phyloP scores from a whole-genome alignment of 768 basidiomycete species.

The Boletus edulis region DNA sequence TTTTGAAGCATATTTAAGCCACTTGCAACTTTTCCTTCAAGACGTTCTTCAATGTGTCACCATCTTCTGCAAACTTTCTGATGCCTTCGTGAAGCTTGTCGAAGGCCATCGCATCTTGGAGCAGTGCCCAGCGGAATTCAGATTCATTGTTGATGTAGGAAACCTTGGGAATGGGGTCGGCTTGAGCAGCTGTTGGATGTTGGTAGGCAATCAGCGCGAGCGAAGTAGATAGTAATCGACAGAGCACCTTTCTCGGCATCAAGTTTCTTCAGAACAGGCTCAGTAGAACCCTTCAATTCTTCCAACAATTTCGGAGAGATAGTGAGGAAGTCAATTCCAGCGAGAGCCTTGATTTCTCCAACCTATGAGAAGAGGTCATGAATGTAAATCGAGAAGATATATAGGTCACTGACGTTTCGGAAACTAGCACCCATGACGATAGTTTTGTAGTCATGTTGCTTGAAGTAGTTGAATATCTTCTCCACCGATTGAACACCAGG shows the following conservation, averaged over 20 bases:
- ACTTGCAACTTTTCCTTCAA: constrained; percentile 37
- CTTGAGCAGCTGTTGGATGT: constrained; percentile 34
- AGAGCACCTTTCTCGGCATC: constrained; percentile 51
- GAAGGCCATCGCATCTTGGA: constrained; percentile 88
- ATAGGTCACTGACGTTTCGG: constrained; percentile 70
- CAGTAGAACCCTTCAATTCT: constrained; percentile 75
- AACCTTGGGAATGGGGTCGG: constrained; percentile 71
- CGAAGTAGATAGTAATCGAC: neutral
- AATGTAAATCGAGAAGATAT: neutral
- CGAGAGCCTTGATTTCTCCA: constrained; percentile 90
- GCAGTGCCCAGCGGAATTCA: constrained; percentile 88
- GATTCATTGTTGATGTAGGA: constrained; percentile 86
- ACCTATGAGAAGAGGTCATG: constrained; percentile 38
- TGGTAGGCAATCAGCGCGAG: neutral
- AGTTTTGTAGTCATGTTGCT: constrained; percentile 94
- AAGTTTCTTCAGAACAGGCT: constrained; percentile 80
- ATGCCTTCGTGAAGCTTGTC: constrained; percentile 53
- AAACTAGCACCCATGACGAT: constrained; percentile 99
- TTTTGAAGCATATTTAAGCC: too few species aligned
- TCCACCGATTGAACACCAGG: constrained; percentile 94
- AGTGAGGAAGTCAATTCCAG: constrained; percentile 95
- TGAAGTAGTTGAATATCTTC: constrained; percentile 98
- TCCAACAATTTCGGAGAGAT: constrained; percentile 87
- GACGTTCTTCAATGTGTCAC: constrained; percentile 76
- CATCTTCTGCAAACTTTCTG: constrained; percentile 94